Percentiles rank a stretch among this genome's conserved stretches.
Evolutionary conservation across 768 basidiomycete genomes (phyloP).

Genomic region (Rhodosporidiobolus odoratus): DNA sequence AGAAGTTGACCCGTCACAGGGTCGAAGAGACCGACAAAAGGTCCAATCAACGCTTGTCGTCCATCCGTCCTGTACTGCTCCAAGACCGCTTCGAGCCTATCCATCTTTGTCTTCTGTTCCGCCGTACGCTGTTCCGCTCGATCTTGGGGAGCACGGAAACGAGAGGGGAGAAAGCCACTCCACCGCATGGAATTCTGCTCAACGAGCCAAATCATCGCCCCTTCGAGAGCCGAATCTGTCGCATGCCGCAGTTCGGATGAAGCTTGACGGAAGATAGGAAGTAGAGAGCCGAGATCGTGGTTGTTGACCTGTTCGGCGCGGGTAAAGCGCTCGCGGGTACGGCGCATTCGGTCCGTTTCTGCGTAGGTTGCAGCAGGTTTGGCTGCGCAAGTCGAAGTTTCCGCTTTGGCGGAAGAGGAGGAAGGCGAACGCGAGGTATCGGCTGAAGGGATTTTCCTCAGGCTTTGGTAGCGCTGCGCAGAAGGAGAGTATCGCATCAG

Average conservation of each 20-base stretch:
- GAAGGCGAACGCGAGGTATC: background rate
- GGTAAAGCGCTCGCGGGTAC: constrained; percentile 9
- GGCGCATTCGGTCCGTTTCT: constrained; percentile 24
- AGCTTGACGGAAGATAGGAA: constrained; percentile 42
- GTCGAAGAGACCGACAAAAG: constrained; percentile 51
- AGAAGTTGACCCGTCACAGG: constrained; percentile 37
- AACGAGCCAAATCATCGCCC: constrained; percentile 44
- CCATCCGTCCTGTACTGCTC: constrained; percentile 40
- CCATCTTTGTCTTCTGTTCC: constrained; percentile 7
- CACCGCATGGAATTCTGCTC: constrained; percentile 23
- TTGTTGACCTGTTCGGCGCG: constrained; percentile 36
- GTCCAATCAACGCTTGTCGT: constrained; percentile 50
- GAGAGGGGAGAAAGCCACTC: background rate
- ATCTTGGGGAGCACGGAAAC: background rate
- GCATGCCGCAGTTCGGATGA: constrained; percentile 40
- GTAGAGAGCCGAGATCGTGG: constrained; percentile 42
- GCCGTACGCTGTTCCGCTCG: too few species aligned
- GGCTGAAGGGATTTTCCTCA: background rate
- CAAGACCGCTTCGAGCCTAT: constrained; percentile 36
- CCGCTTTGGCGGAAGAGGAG: background rate
- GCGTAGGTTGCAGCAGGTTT: background rate
- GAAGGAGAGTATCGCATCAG: too few species aligned
- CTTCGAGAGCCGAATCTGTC: constrained; percentile 37
- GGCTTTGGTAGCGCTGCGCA: background rate
- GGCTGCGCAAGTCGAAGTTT: background rate